Percentiles rank a stretch among this genome's conserved stretches.
Conservation (phyloP, 1,139 yeast species). For the Geotrichum australiense region DNA sequence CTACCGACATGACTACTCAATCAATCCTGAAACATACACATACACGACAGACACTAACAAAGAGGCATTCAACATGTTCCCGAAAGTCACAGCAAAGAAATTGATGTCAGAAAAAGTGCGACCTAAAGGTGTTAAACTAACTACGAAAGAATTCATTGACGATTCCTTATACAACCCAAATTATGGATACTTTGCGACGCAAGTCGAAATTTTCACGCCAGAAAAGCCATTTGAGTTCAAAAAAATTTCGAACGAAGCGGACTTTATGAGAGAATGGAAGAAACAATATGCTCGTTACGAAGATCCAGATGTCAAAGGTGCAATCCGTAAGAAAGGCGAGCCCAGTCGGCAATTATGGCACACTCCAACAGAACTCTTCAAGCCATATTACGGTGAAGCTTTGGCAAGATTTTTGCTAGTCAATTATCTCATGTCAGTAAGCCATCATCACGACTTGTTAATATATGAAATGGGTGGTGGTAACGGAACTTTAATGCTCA, state of each 20-base stretch:
- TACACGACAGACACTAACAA: conserved; percentile 30
- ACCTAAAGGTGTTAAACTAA: conserved; percentile 62
- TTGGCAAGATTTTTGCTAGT: conserved; percentile 65
- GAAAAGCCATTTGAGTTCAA: conserved; percentile 46
- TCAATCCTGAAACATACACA: conserved; percentile 31
- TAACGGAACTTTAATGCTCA: conserved; percentile 78
- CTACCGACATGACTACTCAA: conserved; percentile 30
- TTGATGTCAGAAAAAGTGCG: conserved; percentile 43
- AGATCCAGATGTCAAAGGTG: conserved; percentile 7
- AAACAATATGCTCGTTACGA: conserved; percentile 57
- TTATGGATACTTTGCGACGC: conserved; percentile 75
- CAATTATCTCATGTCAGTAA: conserved; percentile 61
- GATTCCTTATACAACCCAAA: conserved; percentile 75
- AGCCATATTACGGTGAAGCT: conserved; percentile 78
- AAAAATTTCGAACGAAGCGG: conserved; percentile 56
- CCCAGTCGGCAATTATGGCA: conserved; percentile 71
- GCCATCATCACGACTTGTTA: conserved; percentile 56
- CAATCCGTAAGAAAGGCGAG: conserved; percentile 18
- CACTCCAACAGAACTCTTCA: conserved; percentile 78
- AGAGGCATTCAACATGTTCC: conserved; percentile 40
- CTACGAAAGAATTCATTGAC: conserved; percentile 71
- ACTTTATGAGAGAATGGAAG: conserved; percentile 64
- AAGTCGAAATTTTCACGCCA: conserved; percentile 62
- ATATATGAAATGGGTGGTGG: conserved; percentile 92
- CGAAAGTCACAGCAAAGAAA: conserved; percentile 43